Evolutionary conservation across 2,329 filamentous ascomycete genomes (phyloP).

Genomic region (Nannizziopsis arthrosporioides): DNA sequence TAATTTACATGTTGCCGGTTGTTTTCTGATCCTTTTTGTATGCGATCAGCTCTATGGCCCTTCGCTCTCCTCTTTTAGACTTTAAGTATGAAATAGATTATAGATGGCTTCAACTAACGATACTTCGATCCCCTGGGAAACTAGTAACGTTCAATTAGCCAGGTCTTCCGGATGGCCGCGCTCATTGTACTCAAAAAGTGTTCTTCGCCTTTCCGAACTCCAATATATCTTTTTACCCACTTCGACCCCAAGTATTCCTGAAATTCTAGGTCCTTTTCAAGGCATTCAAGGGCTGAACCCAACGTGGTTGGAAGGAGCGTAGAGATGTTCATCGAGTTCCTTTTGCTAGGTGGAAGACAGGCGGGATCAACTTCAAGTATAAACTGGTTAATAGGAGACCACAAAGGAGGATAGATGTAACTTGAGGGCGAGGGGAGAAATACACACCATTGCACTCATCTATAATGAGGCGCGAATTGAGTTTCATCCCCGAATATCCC

Average conservation of each 20-base stretch:
- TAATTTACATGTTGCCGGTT: no score
- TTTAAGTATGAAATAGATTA: neutral
- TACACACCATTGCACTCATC: constrained; percentile 18
- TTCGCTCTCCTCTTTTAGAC: neutral
- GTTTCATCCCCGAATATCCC: constrained; percentile 14
- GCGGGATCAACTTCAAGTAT: constrained; percentile 24
- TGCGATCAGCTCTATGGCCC: no score
- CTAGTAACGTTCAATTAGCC: constrained; percentile 33
- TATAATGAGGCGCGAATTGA: constrained; percentile 5
- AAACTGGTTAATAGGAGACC: constrained; percentile 6
- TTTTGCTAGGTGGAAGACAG: constrained; percentile 21
- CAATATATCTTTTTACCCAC: constrained; percentile 20
- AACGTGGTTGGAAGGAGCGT: constrained; percentile 27
- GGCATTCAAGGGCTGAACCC: constrained; percentile 24
- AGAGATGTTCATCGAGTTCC: constrained; percentile 28
- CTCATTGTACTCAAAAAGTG: constrained; percentile 24
- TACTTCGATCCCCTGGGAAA: neutral
- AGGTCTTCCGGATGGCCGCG: constrained; percentile 24
- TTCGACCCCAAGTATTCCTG: constrained; percentile 22
- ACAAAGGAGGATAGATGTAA: neutral
- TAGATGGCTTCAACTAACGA: neutral
- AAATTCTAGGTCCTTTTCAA: constrained; percentile 24
- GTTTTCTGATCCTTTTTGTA: neutral
- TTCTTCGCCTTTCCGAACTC: constrained; percentile 28
- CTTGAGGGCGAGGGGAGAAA: neutral